phyloP scores from a whole-genome alignment of 495 filamentous ascomycete genomes.

The Penicillium atrosanguineum region DNA sequence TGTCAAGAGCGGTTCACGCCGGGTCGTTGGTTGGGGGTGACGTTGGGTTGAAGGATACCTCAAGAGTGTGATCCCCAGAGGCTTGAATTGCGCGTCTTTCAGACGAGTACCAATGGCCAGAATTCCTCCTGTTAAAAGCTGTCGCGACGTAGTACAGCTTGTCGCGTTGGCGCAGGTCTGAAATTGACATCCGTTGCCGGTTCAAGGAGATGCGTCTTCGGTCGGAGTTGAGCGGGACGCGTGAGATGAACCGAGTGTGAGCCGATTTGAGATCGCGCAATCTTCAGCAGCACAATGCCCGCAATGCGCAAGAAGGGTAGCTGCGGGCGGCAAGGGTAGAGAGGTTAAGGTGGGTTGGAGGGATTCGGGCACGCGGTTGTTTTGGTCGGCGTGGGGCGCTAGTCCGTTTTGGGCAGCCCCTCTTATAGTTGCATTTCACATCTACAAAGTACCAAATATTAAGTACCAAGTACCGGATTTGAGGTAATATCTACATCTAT shows the following conservation, averaged over 20 bases:
- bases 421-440: background rate
- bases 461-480: background rate
- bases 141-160: conserved; percentile 6
- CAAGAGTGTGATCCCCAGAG: background rate
- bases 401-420: conserved; percentile 33
- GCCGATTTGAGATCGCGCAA: background rate
- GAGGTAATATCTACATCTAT: too few species aligned
- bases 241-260: background rate
- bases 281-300: conserved; percentile 1
- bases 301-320: conserved; percentile 15
- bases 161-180: conserved; percentile 11
- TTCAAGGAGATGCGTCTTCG: conserved; percentile 1
- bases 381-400: conserved; percentile 51
- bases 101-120: background rate
- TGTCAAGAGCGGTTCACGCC: conserved; percentile 32
- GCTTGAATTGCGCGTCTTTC: conserved; percentile 5
- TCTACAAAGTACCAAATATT: background rate
- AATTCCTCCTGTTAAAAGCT: background rate
- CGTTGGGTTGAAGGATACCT: conserved; percentile 1
- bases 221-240: conserved; percentile 1
- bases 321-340: conserved; percentile 24
- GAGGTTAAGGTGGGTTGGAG: conserved; percentile 25
- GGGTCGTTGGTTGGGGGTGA: conserved; percentile 7
- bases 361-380: conserved; percentile 46
- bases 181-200: background rate